phyloP scores from a whole-genome alignment of 2,329 filamentous ascomycete species.

The Boeremia exigua region DNA sequence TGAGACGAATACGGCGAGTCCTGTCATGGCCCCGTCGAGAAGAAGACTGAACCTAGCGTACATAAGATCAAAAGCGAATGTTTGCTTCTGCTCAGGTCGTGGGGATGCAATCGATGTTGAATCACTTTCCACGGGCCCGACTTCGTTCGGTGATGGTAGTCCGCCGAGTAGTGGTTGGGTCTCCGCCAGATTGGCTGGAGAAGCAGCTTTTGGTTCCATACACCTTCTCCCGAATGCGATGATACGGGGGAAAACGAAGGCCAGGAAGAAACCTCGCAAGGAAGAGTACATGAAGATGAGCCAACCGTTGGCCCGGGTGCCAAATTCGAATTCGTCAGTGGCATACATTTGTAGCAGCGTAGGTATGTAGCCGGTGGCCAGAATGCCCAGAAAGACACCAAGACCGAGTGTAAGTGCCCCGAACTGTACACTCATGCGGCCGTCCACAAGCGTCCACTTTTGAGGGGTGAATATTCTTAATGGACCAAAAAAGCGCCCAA shows the following conservation, averaged over 20 bases:
- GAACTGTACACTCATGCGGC: conserved; percentile 61
- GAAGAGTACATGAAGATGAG: conserved; percentile 55
- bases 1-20: conserved; percentile 66
- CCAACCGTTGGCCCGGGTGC: conserved; percentile 53
- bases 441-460: conserved; percentile 59
- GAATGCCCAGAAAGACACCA: conserved; percentile 71
- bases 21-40: conserved; percentile 69
- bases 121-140: conserved; percentile 53
- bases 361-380: conserved; percentile 72
- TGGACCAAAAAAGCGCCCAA: conserved; percentile 67
- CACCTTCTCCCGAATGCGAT: conserved; percentile 51
- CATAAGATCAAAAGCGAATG: conserved; percentile 68
- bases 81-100: conserved; percentile 52
- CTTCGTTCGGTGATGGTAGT: conserved; percentile 33
- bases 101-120: conserved; percentile 54
- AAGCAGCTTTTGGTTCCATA: conserved; percentile 41
- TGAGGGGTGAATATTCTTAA: conserved; percentile 67
- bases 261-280: conserved; percentile 53
- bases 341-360: conserved; percentile 61
- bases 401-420: conserved; percentile 68
- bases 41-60: conserved; percentile 71
- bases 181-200: conserved; percentile 11
- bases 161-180: conserved; percentile 26
- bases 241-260: conserved; percentile 53
- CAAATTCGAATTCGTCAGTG: conserved; percentile 54